Evolutionary conservation across 106 monocot genomes (phyloP).

Genomic region (Narthecium ossifragum): DNA sequence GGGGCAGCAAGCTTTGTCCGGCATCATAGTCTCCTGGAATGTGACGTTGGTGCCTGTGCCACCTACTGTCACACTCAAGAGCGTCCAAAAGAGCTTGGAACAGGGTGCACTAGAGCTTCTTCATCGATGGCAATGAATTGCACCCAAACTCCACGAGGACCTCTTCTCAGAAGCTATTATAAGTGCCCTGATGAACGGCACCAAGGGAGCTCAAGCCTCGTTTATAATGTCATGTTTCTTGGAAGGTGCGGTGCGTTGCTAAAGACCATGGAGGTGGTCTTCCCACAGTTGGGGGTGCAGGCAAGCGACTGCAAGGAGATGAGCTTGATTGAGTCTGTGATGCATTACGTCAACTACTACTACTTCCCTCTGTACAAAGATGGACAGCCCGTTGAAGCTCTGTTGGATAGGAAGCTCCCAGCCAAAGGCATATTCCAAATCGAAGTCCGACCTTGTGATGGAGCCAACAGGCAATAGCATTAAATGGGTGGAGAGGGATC

Average conservation of each 20-base stretch:
- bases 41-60: slow-evolving; percentile 27
- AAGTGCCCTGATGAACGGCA: neutral
- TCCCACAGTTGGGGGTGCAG: slow-evolving; percentile 20
- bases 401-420: slow-evolving; percentile 5
- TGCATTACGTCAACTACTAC: too few species aligned
- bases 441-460: slow-evolving; percentile 23
- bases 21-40: slow-evolving; percentile 39
- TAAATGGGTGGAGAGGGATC: neutral
- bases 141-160: slow-evolving; percentile 16
- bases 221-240: slow-evolving; percentile 37
- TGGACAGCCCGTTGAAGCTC: slow-evolving; percentile 5
- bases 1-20: slow-evolving; percentile 46
- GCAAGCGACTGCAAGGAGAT: slow-evolving; percentile 35
- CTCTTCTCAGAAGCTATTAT: slow-evolving; percentile 19
- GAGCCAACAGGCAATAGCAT: too few species aligned
- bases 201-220: neutral
- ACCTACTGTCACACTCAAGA: slow-evolving; percentile 23
- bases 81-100: neutral
- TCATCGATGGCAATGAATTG: slow-evolving; percentile 33
- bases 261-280: slow-evolving; percentile 7
- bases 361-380: neutral
- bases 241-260: slow-evolving; percentile 22
- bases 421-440: slow-evolving; percentile 7
- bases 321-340: slow-evolving; percentile 38
- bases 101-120: slow-evolving; percentile 21